These are phyloP conservation scores for Dovyalis caffra DNA, from an alignment of 345 rosid genomes.

Conservation along the genomic window DNA sequence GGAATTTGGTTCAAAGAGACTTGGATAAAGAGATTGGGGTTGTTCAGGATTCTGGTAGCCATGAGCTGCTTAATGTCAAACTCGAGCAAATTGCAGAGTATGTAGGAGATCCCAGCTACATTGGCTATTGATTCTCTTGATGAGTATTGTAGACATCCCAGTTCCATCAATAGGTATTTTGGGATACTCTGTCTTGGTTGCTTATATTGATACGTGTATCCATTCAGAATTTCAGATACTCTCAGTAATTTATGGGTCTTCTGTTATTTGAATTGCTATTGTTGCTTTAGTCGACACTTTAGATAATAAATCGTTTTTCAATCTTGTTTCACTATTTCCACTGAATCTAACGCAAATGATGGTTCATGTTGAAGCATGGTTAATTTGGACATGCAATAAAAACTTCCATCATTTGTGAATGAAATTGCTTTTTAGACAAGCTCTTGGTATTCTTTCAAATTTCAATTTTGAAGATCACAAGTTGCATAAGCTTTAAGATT, in stretches of 20 bases:
- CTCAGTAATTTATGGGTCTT: not conserved
- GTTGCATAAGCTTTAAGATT: not conserved
- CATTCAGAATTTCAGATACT: not conserved
- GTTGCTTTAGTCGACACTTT: not conserved
- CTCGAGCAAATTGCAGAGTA: slow-evolving; percentile 91
- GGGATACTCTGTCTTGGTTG: not conserved
- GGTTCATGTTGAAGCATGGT: not conserved
- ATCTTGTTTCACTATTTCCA: not conserved
- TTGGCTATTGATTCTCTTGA: slow-evolving; percentile 17
- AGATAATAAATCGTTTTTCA: not conserved
- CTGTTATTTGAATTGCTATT: not conserved
- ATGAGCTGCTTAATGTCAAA: slow-evolving; percentile 53
- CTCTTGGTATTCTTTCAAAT: not conserved
- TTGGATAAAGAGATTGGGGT: slow-evolving; percentile 59
- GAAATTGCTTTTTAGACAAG: not conserved
- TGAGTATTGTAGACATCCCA: not conserved
- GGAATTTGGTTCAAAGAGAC: slow-evolving; percentile 71
- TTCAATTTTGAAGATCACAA: not conserved
- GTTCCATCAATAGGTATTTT: not conserved
- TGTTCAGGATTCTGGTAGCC: slow-evolving; percentile 63
- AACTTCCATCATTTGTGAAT: not conserved
- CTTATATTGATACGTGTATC: not conserved
- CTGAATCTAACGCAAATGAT: not conserved
- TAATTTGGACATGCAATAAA: not conserved
- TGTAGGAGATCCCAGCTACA: slow-evolving; percentile 54